A percentile compares a stretch with the other conserved stretches of the same genome.
Conservation (phyloP, 2,329 filamentous ascomycete species). For the Ophiocordyceps polyrhachis-furcata region DNA sequence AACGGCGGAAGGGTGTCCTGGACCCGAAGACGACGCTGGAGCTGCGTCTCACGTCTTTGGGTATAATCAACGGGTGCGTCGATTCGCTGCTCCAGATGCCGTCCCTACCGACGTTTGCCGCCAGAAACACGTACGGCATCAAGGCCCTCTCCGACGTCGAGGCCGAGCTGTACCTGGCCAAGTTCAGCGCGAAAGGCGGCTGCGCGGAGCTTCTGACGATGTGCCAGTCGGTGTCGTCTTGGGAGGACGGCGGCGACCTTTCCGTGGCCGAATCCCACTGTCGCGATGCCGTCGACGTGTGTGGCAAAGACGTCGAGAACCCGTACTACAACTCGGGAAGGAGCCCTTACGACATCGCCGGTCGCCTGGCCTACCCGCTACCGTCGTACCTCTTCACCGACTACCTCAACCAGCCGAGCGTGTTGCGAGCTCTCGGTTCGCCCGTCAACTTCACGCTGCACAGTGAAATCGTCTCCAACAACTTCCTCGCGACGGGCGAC, state of each 20-base stretch:
- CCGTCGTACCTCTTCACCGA: constrained; percentile 41
- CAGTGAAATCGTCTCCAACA: constrained; percentile 25
- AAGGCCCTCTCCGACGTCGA: constrained; percentile 33
- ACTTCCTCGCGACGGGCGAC: constrained; percentile 35
- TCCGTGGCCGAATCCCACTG: constrained; percentile 26
- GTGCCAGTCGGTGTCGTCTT: constrained; percentile 32
- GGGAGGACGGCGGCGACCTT: constrained; percentile 20
- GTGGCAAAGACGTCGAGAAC: constrained; percentile 28
- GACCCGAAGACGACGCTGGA: constrained; percentile 32
- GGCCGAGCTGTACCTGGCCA: constrained; percentile 24
- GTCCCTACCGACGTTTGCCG: constrained; percentile 36
- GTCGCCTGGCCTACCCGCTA: constrained; percentile 37
- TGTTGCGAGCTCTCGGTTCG: constrained; percentile 42
- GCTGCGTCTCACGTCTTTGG: constrained; percentile 42
- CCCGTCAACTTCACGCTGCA: constrained; percentile 38
- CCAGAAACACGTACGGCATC: constrained; percentile 48
- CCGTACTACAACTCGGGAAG: constrained; percentile 37
- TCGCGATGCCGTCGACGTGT: constrained; percentile 21
- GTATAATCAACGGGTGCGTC: constrained; percentile 54
- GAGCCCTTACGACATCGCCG: constrained; percentile 43
- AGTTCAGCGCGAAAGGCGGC: constrained; percentile 17
- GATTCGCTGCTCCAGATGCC: constrained; percentile 44
- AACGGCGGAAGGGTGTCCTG: constrained; percentile 29
- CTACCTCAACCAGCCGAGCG: constrained; percentile 41
- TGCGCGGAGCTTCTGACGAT: constrained; percentile 32